These are phyloP conservation scores for Rhizophagus prolifer DNA, from an alignment of 192 early-diverging fungal genomes.

Conservation along the genomic window DNA sequence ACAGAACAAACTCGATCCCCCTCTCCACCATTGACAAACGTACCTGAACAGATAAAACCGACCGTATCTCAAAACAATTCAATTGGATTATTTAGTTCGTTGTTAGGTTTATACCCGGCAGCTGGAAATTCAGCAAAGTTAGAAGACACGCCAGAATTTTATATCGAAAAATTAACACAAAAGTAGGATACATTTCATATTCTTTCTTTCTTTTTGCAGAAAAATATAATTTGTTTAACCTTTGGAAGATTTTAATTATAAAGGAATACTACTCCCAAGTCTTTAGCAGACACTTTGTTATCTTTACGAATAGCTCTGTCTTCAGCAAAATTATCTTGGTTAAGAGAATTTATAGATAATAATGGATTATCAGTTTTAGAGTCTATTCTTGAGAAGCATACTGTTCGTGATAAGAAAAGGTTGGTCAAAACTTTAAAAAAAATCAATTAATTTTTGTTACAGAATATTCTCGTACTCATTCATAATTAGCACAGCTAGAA, in stretches of 20 bases:
- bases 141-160: conserved; percentile 42
- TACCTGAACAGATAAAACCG: not conserved
- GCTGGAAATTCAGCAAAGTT: conserved; percentile 1
- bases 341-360: conserved; percentile 46
- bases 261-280: conserved; percentile 36
- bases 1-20: not conserved
- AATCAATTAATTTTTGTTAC: not conserved
- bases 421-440: not conserved
- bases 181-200: conserved; percentile 20
- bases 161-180: conserved; percentile 41
- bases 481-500: conserved; percentile 1
- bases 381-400: conserved; percentile 45
- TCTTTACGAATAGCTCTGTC: conserved; percentile 44
- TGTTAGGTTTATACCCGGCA: not conserved
- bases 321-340: conserved; percentile 49
- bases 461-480: not conserved
- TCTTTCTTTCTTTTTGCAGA: not conserved
- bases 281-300: conserved; percentile 41
- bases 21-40: not conserved
- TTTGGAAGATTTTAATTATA: not conserved
- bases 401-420: conserved; percentile 37
- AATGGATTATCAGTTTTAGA: conserved; percentile 50
- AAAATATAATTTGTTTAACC: not conserved
- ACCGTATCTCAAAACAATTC: not conserved
- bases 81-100: not conserved